Base-by-base conservation (phyloP, 2,329 filamentous ascomycete genomes). In the Ophiocordyceps sinensis region DNA sequence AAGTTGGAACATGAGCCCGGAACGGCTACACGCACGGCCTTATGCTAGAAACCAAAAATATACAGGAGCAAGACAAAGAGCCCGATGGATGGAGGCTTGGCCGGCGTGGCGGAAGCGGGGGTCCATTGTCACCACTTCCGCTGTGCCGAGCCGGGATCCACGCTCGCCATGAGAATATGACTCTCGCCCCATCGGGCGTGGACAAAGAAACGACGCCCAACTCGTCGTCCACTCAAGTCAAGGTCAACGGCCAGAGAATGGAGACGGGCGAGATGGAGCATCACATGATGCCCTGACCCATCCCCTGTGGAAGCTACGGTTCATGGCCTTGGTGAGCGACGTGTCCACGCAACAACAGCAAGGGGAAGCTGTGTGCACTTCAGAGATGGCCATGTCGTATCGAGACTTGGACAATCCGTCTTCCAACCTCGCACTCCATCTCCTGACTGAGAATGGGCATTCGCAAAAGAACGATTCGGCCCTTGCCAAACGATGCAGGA, bases 211-310 rank as follows among this genome's bases (percentile, higher is more conserved):
- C n/a, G n/a, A n/a, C n/a, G n/a, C n/a, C n/a, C n/a, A n/a, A n/a
- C n/a, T n/a, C n/a, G n/a, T n/a, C n/a, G n/a, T n/a, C n/a, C n/a
- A 39, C 17, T 7, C 41, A 42, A 11, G 41, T 42, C 13, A 42
- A 42, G n/a, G 21, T 42, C 13, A 37, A 38, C 29, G 41, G 41
- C 7, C 41, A 42, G 28, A 36, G 41, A 23, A 38, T 42, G 11
- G 41, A 42, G 17, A 17, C 39, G 30, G 41, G 36, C 2, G 41
- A 42, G 31, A 35, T 42, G 7, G 41, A 42, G 37, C 41, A 42
- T 28, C 41, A 42, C 6, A 19, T 39, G 7, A 38, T 10, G 14
- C 9, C 15, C 6, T 5, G 13, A 7, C 15, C 32, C 4, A 35
- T 35, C 17, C 4, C 4, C 32, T 5, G 32, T 35, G n/a, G 6